These are phyloP conservation scores for Allium fistulosum DNA, from an alignment of 106 monocot species.

Conservation along the genomic window DNA sequence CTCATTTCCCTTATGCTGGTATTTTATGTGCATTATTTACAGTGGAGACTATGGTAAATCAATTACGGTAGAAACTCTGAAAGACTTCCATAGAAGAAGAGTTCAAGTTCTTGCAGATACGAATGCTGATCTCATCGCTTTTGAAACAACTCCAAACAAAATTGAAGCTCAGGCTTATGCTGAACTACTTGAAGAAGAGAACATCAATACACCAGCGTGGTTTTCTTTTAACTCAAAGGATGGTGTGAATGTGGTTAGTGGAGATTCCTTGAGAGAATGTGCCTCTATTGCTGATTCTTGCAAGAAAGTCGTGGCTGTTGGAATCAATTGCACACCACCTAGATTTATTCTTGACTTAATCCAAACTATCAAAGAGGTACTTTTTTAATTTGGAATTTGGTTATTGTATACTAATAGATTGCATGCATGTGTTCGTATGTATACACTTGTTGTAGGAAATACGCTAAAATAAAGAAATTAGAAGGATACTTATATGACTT, in stretches of 20 bases:
- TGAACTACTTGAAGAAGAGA: slow-evolving; percentile 61
- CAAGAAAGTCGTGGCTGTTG: slow-evolving; percentile 61
- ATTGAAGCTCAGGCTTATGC: slow-evolving; percentile 74
- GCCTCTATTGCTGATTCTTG: slow-evolving; percentile 66
- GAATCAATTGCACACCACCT: slow-evolving; percentile 91
- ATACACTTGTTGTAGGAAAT: no score
- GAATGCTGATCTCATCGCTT: slow-evolving; percentile 75
- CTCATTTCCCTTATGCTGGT: neutral
- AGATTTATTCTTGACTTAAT: slow-evolving; percentile 65
- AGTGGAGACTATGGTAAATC: slow-evolving; percentile 76
- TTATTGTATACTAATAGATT: no score
- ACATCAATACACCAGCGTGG: slow-evolving; percentile 71
- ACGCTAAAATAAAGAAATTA: no score
- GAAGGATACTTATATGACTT: no score
- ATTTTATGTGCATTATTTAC: slow-evolving; percentile 8
- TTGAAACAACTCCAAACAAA: slow-evolving; percentile 88
- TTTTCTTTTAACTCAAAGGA: slow-evolving; percentile 83
- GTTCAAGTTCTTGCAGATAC: slow-evolving; percentile 71
- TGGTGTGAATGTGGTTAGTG: slow-evolving; percentile 71
- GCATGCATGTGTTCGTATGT: no score
- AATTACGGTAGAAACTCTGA: slow-evolving; percentile 41
- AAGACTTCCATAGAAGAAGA: slow-evolving; percentile 73
- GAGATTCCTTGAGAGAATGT: slow-evolving; percentile 66
- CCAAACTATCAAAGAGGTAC: slow-evolving; percentile 29
- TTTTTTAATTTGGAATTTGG: neutral